Evolutionary conservation across 306 rosid genomes (phyloP).

Genomic region (Erythrophleum fordii): DNA sequence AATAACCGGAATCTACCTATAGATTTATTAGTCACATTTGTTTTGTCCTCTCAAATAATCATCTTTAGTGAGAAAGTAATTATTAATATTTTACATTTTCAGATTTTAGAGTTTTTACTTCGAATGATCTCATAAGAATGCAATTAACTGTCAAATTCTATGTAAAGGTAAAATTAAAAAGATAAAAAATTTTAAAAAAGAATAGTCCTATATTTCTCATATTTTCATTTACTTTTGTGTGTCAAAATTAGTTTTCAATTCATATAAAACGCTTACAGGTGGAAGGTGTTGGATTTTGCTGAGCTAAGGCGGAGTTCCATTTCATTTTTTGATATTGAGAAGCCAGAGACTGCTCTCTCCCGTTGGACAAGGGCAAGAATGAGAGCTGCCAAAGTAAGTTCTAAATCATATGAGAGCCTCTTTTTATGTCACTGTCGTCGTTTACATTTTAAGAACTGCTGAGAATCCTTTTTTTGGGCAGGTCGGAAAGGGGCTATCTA

Average conservation of each 20-base stretch:
- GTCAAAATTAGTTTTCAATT: neutral
- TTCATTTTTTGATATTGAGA: slow-evolving; percentile 82
- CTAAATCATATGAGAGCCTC: neutral
- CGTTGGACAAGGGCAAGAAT: slow-evolving; percentile 90
- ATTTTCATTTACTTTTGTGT: neutral
- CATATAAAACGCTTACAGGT: slow-evolving; percentile 54
- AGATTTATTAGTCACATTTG: neutral
- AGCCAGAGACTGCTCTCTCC: slow-evolving; percentile 79
- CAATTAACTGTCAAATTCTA: neutral
- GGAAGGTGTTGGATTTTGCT: slow-evolving; percentile 89
- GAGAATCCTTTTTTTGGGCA: slow-evolving; percentile 18
- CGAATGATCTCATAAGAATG: neutral
- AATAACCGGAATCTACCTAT: neutral
- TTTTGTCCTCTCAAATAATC: neutral
- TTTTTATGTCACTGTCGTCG: neutral
- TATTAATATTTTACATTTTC: neutral
- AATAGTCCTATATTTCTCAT: neutral
- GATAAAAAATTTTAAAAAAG: neutral
- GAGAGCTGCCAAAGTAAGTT: slow-evolving; percentile 74
- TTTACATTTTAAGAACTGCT: slow-evolving; percentile 12
- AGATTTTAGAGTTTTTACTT: neutral
- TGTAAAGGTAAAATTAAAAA: no score
- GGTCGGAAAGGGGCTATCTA: slow-evolving; percentile 95
- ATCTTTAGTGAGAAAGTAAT: neutral
- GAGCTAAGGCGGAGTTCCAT: slow-evolving; percentile 79